Evolutionary conservation across 352 stramenopile species (phyloP).

Genomic region (Discostella stelligera): DNA sequence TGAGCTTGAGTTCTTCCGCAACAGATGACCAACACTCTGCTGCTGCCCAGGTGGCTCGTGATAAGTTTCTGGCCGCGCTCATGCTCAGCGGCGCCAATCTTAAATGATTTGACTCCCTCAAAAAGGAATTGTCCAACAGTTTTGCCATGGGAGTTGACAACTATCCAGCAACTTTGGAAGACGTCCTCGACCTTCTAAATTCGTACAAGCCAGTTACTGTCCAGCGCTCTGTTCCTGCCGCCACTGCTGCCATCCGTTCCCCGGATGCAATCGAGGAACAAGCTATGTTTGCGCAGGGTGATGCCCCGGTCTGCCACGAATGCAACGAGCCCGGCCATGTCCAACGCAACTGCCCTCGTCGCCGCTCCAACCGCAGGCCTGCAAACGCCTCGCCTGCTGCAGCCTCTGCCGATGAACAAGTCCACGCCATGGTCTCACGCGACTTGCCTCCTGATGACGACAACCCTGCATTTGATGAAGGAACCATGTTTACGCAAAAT

Average conservation of each 20-base stretch:
- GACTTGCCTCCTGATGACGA: no score
- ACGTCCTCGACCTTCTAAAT: neutral
- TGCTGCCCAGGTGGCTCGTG: neutral
- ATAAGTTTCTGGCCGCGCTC: neutral
- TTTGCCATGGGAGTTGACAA: constrained; percentile 12
- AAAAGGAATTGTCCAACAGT: constrained; percentile 5
- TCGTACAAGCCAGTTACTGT: neutral
- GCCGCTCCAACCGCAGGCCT: neutral
- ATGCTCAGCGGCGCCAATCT: neutral
- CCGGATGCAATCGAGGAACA: neutral
- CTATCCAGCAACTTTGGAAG: constrained; percentile 8
- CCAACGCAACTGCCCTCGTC: neutral
- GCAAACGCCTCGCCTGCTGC: no score
- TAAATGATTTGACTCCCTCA: neutral
- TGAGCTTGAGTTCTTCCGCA: neutral
- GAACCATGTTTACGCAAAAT: neutral
- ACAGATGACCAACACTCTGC: neutral
- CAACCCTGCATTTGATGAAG: neutral
- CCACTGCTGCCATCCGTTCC: no score
- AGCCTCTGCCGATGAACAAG: no score
- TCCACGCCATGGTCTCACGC: no score
- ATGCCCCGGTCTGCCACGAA: neutral
- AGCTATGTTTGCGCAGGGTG: neutral
- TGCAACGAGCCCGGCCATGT: neutral
- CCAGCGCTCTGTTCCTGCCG: no score